Conservation (phyloP, 805 yeast species). For the Schwanniomyces vanrijiae region DNA sequence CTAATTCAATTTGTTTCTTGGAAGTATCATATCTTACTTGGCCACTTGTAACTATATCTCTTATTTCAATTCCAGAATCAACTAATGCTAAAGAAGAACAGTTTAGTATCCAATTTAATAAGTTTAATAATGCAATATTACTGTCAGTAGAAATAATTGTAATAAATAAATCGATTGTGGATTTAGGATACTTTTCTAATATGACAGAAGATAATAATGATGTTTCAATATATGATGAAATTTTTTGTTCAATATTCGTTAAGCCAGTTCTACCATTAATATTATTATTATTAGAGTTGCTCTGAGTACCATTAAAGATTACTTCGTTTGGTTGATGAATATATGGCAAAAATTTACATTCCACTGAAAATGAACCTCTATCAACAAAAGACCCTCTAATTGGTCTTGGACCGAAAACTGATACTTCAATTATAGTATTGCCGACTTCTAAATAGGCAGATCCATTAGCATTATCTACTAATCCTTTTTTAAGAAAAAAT, state of each 20-base stretch:
- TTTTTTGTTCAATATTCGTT: constrained; percentile 44
- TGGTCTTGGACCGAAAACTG: constrained; percentile 90
- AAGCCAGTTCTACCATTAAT: constrained; percentile 31
- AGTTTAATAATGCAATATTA: constrained; percentile 32
- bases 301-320: constrained; percentile 23
- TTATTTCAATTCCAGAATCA: constrained; percentile 80
- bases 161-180: constrained; percentile 78
- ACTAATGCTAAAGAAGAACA: constrained; percentile 72
- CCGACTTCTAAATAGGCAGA: constrained; percentile 77
- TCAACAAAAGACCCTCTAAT: constrained; percentile 70
- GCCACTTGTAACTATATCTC: constrained; percentile 74
- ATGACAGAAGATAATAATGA: constrained; percentile 54
- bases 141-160: constrained; percentile 56
- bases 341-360: constrained; percentile 53
- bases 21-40: constrained; percentile 26
- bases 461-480: constrained; percentile 74
- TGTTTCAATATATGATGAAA: constrained; percentile 52
- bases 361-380: constrained; percentile 64
- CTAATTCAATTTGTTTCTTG: constrained; percentile 14
- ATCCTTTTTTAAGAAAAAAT: constrained; percentile 62
- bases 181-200: constrained; percentile 81
- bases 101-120: constrained; percentile 55
- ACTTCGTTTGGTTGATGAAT: constrained; percentile 39
- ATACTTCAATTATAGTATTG: constrained; percentile 59
- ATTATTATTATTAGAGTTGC: constrained; percentile 12